Percentiles rank a stretch among this genome's conserved stretches.
Conservation (phyloP, 306 rosid species). For the Cicer pinnatifidum region DNA sequence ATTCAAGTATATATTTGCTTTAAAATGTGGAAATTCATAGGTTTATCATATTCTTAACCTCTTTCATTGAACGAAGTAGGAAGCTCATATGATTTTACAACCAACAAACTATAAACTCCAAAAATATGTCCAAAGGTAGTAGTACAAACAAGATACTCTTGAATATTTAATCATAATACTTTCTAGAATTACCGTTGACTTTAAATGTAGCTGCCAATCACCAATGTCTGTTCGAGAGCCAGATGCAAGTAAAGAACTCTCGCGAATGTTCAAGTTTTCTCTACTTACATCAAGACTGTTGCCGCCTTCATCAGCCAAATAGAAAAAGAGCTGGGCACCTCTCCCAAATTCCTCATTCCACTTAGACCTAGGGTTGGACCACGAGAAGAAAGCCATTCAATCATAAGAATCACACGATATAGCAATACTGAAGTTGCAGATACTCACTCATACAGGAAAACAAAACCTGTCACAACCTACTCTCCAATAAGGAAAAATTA, state of each 20-base stretch:
- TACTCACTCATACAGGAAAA: constrained; percentile 31
- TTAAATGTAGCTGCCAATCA: constrained; percentile 91
- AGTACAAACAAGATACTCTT: constrained; percentile 8
- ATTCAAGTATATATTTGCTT: constrained; percentile 18
- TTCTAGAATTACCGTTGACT: constrained; percentile 71
- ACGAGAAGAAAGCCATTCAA: constrained; percentile 37
- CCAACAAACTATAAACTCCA: constrained; percentile 35
- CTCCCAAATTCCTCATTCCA: constrained; percentile 54
- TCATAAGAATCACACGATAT: constrained; percentile 10
- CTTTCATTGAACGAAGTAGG: constrained; percentile 30
- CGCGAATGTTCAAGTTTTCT: constrained; percentile 55
- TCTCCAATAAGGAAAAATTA: constrained; percentile 28
- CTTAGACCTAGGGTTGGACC: constrained; percentile 61
- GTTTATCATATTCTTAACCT: constrained; percentile 35
- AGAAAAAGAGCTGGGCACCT: constrained; percentile 82
- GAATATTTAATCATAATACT: constrained; percentile 33
- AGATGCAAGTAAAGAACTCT: constrained; percentile 69
- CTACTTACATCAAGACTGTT: constrained; percentile 58
- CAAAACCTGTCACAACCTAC: constrained; percentile 7
- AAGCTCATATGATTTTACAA: constrained; percentile 17
- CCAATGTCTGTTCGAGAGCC: constrained; percentile 85
- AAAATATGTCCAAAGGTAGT: constrained; percentile 20
- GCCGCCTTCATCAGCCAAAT: constrained; percentile 89
- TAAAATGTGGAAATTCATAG: constrained; percentile 26
- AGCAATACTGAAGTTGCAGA: constrained; percentile 9